Evolutionary conservation across 2,329 filamentous ascomycete genomes (phyloP).

Genomic region (Neonectria sp.): DNA sequence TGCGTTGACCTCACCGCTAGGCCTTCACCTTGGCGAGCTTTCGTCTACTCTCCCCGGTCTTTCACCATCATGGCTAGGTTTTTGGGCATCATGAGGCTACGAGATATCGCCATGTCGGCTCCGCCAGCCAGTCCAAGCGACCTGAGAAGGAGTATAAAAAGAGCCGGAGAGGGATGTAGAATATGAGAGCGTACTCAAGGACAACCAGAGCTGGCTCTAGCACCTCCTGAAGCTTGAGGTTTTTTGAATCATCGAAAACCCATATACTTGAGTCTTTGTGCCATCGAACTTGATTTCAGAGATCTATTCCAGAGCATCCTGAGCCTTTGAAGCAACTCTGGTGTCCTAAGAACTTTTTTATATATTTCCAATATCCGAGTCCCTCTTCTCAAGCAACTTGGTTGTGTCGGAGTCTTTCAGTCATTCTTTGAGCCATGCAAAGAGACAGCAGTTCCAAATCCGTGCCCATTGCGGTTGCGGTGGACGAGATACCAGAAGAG

Average conservation of each 20-base stretch:
- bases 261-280: neutral
- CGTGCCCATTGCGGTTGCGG: neutral
- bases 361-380: neutral
- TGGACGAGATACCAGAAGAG: slow-evolving; percentile 36
- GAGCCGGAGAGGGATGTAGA: slow-evolving; percentile 1
- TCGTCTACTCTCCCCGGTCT: slow-evolving; percentile 20
- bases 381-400: neutral
- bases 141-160: slow-evolving; percentile 23
- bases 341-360: neutral
- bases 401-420: neutral
- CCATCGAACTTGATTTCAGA: slow-evolving; percentile 1
- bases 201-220: slow-evolving; percentile 3
- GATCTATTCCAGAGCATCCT: slow-evolving; percentile 12
- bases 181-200: slow-evolving; percentile 9
- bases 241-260: slow-evolving; percentile 16
- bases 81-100: slow-evolving; percentile 10
- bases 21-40: slow-evolving; percentile 16
- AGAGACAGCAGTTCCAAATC: neutral
- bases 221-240: slow-evolving; percentile 6
- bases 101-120: slow-evolving; percentile 27
- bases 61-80: slow-evolving; percentile 24
- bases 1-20: slow-evolving; percentile 43
- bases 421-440: neutral
- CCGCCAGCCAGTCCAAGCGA: slow-evolving; percentile 1
- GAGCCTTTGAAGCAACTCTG: neutral